A percentile compares a stretch with the other conserved stretches of the same genome.
Evolutionary conservation across 2,329 filamentous ascomycete genomes (phyloP).

Genomic region (Aschersonia sp.): DNA sequence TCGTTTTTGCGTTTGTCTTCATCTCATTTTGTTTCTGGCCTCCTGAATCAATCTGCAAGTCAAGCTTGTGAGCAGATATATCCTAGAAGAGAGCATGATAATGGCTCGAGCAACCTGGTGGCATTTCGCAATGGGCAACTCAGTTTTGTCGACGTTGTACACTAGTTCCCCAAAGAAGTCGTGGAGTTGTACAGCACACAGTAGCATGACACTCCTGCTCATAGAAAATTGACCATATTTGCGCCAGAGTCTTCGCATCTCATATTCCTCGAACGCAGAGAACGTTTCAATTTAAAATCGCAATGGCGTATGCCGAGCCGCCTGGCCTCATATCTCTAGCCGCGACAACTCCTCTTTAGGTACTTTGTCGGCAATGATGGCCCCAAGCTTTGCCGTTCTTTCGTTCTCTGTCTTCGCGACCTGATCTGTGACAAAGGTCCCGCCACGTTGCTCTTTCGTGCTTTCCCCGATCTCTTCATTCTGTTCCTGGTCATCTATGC

Average conservation of each 20-base stretch:
- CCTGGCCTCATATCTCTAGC: no score
- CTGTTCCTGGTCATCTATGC: no score
- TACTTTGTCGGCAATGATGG: no score
- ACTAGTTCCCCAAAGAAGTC: constrained; percentile 16
- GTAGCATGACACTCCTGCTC: constrained; percentile 1
- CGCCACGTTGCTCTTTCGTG: no score
- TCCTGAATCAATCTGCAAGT: constrained; percentile 4
- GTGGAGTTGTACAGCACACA: constrained; percentile 1
- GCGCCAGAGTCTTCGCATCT: background rate
- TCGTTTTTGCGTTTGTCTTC: background rate
- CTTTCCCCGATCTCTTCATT: no score
- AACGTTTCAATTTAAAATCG: no score
- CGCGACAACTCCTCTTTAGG: no score
- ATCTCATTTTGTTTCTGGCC: constrained; percentile 5
- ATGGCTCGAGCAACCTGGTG: constrained; percentile 12
- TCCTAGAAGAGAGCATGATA: constrained; percentile 19
- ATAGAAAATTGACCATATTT: constrained; percentile 4
- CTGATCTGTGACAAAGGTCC: no score
- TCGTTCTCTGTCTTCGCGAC: no score
- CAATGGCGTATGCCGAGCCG: no score
- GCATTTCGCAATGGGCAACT: constrained; percentile 5
- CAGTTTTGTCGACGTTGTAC: constrained; percentile 24
- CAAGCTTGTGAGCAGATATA: constrained; percentile 10
- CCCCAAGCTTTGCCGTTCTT: no score
- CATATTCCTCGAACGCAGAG: no score